Percentiles rank a stretch among this genome's conserved stretches.
phyloP scores from a whole-genome alignment of 441 rosid genomes.

The Francoa sonchifolia region DNA sequence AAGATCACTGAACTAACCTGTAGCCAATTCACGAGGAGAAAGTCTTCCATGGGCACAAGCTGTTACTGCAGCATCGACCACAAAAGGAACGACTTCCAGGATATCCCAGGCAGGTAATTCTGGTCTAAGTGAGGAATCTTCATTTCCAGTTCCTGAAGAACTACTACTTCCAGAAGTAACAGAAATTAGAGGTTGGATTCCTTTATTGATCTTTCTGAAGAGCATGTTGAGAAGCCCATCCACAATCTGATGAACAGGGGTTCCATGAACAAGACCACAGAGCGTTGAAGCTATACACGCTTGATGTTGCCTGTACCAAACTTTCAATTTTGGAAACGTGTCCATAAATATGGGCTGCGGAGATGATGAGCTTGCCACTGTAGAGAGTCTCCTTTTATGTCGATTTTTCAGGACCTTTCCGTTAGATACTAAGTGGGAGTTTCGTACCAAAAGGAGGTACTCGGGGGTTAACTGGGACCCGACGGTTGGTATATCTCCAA shows the following conservation, averaged over 20 bases:
- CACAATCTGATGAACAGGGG: constrained; percentile 50
- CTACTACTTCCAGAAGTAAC: constrained; percentile 57
- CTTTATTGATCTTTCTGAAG: constrained; percentile 44
- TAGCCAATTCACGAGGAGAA: constrained; percentile 69
- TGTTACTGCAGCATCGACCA: constrained; percentile 68
- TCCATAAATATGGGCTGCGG: constrained; percentile 53
- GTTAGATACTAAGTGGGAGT: constrained; percentile 45
- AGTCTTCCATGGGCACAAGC: constrained; percentile 69
- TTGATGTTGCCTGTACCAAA: constrained; percentile 73
- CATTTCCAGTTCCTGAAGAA: constrained; percentile 52
- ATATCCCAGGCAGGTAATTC: constrained; percentile 71
- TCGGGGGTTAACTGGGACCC: constrained; percentile 68
- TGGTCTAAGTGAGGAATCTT: constrained; percentile 40
- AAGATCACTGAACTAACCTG: constrained; percentile 29
- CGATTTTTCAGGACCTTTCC: constrained; percentile 39
- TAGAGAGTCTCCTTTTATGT: constrained; percentile 45
- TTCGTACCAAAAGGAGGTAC: constrained; percentile 59
- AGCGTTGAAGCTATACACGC: constrained; percentile 68
- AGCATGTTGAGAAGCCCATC: constrained; percentile 56
- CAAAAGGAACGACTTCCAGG: constrained; percentile 65
- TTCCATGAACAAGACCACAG: constrained; percentile 52
- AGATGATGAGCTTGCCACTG: constrained; percentile 45
- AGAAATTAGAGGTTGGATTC: constrained; percentile 37
- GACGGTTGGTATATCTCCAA: constrained; percentile 76
- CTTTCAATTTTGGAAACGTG: constrained; percentile 58